Percentiles rank a stretch among this genome's conserved stretches.
Evolutionary conservation across 2,329 filamentous ascomycete species (phyloP).

Genomic region (Cladosporium sp.): DNA sequence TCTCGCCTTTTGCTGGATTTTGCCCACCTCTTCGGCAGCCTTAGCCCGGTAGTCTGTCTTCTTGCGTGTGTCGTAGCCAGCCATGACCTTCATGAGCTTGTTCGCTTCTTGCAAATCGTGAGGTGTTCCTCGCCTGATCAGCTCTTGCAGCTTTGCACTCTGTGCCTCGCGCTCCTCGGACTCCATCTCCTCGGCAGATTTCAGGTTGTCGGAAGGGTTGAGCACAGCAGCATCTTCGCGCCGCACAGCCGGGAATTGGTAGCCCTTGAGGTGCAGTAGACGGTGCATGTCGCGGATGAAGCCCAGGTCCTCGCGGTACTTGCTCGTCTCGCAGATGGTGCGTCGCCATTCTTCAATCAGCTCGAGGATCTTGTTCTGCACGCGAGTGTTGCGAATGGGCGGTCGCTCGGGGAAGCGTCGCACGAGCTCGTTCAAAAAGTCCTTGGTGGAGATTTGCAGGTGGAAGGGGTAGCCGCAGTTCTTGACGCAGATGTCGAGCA

Average conservation of each 20-base stretch:
- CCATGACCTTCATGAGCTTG: conserved; percentile 98
- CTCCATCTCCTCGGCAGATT: conserved; percentile 98
- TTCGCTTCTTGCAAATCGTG: conserved; percentile 97
- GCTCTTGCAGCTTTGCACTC: conserved; percentile 95
- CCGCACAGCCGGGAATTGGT: conserved; percentile 88
- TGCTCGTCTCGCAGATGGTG: conserved; percentile 96
- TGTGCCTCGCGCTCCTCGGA: conserved; percentile 93
- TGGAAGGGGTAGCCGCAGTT: conserved; percentile 99
- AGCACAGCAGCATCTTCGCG: conserved; percentile 93
- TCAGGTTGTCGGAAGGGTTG: conserved; percentile 94
- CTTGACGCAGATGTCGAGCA: conserved; percentile 98
- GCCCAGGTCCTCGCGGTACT: conserved; percentile 95
- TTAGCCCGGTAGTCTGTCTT: conserved; percentile 98
- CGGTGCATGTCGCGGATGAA: conserved; percentile 98
- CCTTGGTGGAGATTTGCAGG: conserved; percentile 96
- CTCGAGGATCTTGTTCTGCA: conserved; percentile 90
- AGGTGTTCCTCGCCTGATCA: conserved; percentile 87
- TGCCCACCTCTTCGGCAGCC: conserved; percentile 89
- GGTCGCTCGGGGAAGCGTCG: conserved; percentile 93
- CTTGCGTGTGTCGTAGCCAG: conserved; percentile 89
- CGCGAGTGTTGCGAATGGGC: conserved; percentile 78
- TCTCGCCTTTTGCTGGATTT: conserved; percentile 92
- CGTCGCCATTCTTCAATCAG: conserved; percentile 97
- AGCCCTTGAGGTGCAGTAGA: conserved; percentile 93
- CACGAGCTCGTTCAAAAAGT: conserved; percentile 97